phyloP scores from a whole-genome alignment of 371 early-diverging fungal species.

The Zychaea mexicana region DNA sequence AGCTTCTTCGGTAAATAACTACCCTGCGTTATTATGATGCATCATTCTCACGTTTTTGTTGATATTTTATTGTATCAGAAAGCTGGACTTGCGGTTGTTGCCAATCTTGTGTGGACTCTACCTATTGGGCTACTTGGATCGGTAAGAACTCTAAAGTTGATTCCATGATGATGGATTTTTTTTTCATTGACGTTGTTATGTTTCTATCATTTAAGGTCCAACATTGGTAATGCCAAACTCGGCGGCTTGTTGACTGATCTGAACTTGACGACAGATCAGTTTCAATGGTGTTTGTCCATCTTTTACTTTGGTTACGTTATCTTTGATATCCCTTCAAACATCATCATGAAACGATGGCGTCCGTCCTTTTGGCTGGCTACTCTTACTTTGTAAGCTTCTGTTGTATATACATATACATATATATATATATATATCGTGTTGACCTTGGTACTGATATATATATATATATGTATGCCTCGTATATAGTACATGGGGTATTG shows the following conservation, averaged over 20 bases:
- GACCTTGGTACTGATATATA: not conserved
- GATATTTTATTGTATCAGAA: conserved; percentile 13
- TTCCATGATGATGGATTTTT: not conserved
- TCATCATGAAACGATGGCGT: conserved; percentile 34
- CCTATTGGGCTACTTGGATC: conserved; percentile 39
- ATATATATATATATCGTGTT: too few species aligned
- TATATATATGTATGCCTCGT: too few species aligned
- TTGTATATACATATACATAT: too few species aligned
- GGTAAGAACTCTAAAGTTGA: conserved; percentile 17
- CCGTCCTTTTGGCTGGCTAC: conserved; percentile 20
- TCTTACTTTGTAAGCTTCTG: conserved; percentile 33
- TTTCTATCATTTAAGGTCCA: too few species aligned
- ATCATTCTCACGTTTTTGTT: not conserved
- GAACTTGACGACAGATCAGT: conserved; percentile 22
- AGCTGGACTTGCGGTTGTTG: conserved; percentile 31
- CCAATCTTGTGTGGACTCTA: conserved; percentile 39
- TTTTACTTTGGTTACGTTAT: conserved; percentile 32
- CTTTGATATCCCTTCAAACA: conserved; percentile 44
- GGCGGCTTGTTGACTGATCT: conserved; percentile 37
- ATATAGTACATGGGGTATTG: conserved; percentile 39
- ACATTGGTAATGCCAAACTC: conserved; percentile 49
- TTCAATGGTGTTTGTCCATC: conserved; percentile 20
- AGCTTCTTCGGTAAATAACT: not conserved
- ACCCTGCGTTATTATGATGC: not conserved
- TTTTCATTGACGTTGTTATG: not conserved